These are phyloP conservation scores for Phytophthora quininea DNA, from an alignment of 352 stramenopile species.

Conservation along the genomic window DNA sequence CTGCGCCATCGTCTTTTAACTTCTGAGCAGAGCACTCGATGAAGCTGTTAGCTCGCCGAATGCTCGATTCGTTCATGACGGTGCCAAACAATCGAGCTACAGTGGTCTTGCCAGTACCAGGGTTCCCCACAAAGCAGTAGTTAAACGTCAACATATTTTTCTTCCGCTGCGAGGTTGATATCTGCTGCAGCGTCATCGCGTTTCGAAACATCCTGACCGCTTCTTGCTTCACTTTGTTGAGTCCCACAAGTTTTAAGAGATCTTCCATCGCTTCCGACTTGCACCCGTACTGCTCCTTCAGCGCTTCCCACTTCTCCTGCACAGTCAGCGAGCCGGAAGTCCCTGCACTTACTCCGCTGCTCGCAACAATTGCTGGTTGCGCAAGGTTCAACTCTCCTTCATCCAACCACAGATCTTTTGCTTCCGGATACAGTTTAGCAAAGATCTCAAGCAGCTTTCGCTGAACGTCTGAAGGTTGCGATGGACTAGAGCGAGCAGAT, in stretches of 20 bases:
- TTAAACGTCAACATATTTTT: slow-evolving; percentile 75
- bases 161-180: slow-evolving; percentile 63
- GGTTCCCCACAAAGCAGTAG: slow-evolving; percentile 81
- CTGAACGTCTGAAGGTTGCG: slow-evolving; percentile 20
- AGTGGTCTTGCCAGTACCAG: slow-evolving; percentile 80
- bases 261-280: slow-evolving; percentile 81
- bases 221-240: slow-evolving; percentile 82
- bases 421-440: slow-evolving; percentile 55
- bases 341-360: not conserved
- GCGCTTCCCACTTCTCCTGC: slow-evolving; percentile 63
- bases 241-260: slow-evolving; percentile 80
- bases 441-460: slow-evolving; percentile 58
- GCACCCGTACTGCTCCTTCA: slow-evolving; percentile 56
- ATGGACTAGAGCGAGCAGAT: slow-evolving; percentile 25
- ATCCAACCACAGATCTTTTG: slow-evolving; percentile 49
- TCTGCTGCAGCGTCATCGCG: slow-evolving; percentile 58
- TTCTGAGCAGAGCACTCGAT: slow-evolving; percentile 64
- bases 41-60: slow-evolving; percentile 51
- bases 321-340: slow-evolving; percentile 12
- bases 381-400: slow-evolving; percentile 29
- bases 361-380: not conserved
- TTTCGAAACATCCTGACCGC: slow-evolving; percentile 81
- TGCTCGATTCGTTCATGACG: slow-evolving; percentile 77
- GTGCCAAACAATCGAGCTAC: slow-evolving; percentile 84
- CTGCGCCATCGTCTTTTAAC: slow-evolving; percentile 71